Conservation (phyloP, 306 rosid genomes). For the Rubus idaeus region DNA sequence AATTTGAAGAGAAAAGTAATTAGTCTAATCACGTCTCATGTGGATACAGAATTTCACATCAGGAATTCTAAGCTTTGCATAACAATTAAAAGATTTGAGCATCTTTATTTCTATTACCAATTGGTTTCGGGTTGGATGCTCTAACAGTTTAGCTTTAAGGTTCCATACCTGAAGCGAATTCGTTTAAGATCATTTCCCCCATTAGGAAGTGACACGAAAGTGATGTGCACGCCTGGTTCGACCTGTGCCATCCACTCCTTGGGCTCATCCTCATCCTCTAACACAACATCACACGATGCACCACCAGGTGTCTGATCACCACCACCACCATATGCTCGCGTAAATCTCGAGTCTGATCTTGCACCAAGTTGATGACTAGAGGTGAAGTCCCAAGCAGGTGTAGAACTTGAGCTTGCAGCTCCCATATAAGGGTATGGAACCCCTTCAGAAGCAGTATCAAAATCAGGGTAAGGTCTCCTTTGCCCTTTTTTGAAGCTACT, state of each 20-base stretch:
- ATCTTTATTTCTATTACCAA: not conserved
- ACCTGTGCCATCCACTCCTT: slow-evolving; percentile 97
- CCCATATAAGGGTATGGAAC: slow-evolving; percentile 75
- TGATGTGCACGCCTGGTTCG: slow-evolving; percentile 88
- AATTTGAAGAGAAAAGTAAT: not conserved
- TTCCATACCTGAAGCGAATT: slow-evolving; percentile 75
- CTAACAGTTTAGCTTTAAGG: not conserved
- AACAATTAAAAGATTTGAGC: not conserved
- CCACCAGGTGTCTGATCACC: slow-evolving; percentile 60
- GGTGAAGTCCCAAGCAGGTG: slow-evolving; percentile 87
- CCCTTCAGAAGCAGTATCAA: slow-evolving; percentile 76
- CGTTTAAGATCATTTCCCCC: slow-evolving; percentile 90
- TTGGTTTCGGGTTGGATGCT: not conserved
- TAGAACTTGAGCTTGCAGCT: slow-evolving; percentile 77
- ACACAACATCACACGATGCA: slow-evolving; percentile 52
- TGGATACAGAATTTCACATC: not conserved
- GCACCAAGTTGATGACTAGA: slow-evolving; percentile 40
- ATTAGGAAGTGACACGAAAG: slow-evolving; percentile 80
- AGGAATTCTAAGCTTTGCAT: not conserved
- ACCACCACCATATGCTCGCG: slow-evolving; percentile 28
- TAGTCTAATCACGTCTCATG: not conserved
- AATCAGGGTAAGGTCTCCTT: slow-evolving; percentile 64
- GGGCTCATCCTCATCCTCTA: slow-evolving; percentile 63
- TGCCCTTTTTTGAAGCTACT: slow-evolving; percentile 58
- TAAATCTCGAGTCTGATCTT: slow-evolving; percentile 61